Conservation (phyloP, 2,329 filamentous ascomycete genomes). For the Ophiocordyceps sinensis region DNA sequence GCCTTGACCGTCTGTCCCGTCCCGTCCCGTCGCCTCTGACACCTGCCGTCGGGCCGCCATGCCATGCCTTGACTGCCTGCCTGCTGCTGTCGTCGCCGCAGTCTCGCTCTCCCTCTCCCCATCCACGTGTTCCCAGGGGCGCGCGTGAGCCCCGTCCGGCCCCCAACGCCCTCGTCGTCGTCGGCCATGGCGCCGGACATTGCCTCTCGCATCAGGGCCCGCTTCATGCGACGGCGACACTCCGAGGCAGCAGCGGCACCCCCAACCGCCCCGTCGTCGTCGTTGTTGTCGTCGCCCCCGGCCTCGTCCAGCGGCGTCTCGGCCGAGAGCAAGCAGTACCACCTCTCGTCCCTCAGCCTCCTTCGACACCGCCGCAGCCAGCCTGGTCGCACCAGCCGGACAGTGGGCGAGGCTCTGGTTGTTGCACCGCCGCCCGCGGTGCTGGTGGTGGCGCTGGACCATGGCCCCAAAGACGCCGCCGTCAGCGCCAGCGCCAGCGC, state of each 20-base stretch:
- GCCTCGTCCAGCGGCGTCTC: slow-evolving; percentile 15
- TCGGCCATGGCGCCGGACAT: slow-evolving; percentile 27
- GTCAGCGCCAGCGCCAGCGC: neutral
- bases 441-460: neutral
- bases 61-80: neutral
- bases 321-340: slow-evolving; percentile 6
- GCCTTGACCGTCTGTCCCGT: neutral
- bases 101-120: neutral
- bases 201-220: slow-evolving; percentile 31
- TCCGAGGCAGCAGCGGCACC: slow-evolving; percentile 20
- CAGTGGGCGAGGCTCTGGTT: neutral
- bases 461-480: neutral
- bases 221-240: slow-evolving; percentile 26
- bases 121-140: neutral
- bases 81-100: neutral
- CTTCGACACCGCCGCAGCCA: neutral
- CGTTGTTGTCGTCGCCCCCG: slow-evolving; percentile 4
- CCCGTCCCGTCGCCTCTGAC: neutral
- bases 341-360: slow-evolving; percentile 6
- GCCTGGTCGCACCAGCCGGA: slow-evolving; percentile 1
- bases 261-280: neutral
- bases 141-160: neutral
- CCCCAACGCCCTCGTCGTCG: neutral
- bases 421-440: neutral
- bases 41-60: neutral